Evolutionary conservation across 2,329 filamentous ascomycete species (phyloP), one percentile per base, ranked within the genome.

Genomic region (Scytalidium sp.): DNA sequence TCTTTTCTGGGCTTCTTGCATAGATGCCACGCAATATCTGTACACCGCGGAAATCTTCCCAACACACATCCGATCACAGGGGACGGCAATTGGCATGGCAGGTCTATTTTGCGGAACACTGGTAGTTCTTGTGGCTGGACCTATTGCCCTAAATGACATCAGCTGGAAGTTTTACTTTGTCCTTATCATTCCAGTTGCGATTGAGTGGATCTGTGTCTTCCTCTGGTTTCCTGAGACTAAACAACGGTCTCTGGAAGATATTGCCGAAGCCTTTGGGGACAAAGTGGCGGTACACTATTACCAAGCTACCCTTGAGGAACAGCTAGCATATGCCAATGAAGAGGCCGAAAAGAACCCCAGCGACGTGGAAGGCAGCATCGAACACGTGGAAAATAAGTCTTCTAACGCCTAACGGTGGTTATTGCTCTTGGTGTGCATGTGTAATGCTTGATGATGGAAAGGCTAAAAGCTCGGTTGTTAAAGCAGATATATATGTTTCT

Each of bases 121-220:
- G n/a, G 39, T 56, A 19, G 53, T 57, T 32, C 19, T 55, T 2
- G 59, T 65, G 5, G 63, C 59, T 7, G 66, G 59, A 3, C 65
- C 66, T 1, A 64, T 65, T 29, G 67, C 64, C 5, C 51, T 69
- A 17, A 57, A 64, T 23, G 55, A 52, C 2, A 64, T 69, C 45
- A 58, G 53, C 13, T 69, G 67, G 66, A 67, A 60, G 50, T 69
- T 67, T 51, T 73, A 70, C 22, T 62, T 73, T 9, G 68, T 69
- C 32, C 15, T 36, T 10, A 36, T 36, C 13, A 36, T 36, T 36
- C 32, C 32, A 36, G 11, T n/a, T 5, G 32, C 32, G 5, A 36
- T 36, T n/a, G 32, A 36, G 17, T 36, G 32, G 32, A n/a, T 36
- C 32, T 36, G 32, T n/a, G 15, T 36, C 32, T 36, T 15, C 32